Base-by-base conservation (phyloP, 139 green algal species). In the Gonium pectorale region DNA sequence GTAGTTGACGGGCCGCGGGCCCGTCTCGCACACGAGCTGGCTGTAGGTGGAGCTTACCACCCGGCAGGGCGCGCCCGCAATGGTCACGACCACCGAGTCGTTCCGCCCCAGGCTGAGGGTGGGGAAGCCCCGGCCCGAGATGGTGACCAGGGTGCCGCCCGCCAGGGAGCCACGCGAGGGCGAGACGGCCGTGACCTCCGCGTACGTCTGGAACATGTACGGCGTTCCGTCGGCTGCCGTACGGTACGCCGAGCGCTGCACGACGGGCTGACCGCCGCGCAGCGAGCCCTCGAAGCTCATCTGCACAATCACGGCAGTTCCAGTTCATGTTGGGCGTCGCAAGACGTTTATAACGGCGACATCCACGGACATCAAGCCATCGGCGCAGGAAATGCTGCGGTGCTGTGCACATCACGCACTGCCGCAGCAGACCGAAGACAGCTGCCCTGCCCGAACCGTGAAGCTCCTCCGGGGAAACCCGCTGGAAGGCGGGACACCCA, bases 191-290 rank as follows among this genome's bases (percentile, higher is more conserved):
- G 29, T 41, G 7, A 78, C 44, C 43, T 41, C 68, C 3, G 68
- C 37, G 44, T 78, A 62, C 43, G 27, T 3, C 68, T 78, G 44
- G 68, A 43, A 62, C 43, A 78, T 63, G 68, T 78, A 62, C 29
- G 43, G 43, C 29, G 37, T 46, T 31, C 35, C 27, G 35, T 29
- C 35, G 64, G 17, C 19, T 31, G 64, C 37, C 37, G 64, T 52
- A 35, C 22, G 38, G 4, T 64, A 64, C 24, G 56, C 56, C 63
- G 31, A 44, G n/a, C 33, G 31, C 63, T 46, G 63, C 6, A 70
- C 63, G 63, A 43, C 33, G 31, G 63, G 63, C 22, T 70, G 31
- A 43, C 19, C 17, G 68, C 68, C 43, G 17, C 29, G 5, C 5
- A 62, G 38, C 13, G 11, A n/a, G 68, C 38, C 6, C 43, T 62